phyloP scores from a whole-genome alignment of 768 basidiomycete genomes.

The Mycena polygramma region DNA sequence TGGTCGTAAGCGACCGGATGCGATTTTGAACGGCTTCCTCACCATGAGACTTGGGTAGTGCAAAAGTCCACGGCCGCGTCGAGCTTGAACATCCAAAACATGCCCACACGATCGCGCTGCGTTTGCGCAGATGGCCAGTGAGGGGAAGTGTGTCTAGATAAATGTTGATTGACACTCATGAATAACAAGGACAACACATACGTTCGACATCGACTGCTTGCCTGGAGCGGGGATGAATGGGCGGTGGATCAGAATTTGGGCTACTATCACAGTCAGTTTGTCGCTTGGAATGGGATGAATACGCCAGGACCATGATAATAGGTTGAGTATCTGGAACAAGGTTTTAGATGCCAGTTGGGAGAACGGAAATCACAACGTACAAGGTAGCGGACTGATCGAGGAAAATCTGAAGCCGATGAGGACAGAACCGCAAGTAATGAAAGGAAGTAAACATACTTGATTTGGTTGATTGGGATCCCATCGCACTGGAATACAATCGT shows the following conservation, averaged over 20 bases:
- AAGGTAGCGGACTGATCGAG: slow-evolving; percentile 34
- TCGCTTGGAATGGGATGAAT: not conserved
- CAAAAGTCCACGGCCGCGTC: too few species aligned
- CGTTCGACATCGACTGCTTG: not conserved
- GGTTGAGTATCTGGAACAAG: slow-evolving; percentile 17
- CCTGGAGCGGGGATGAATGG: slow-evolving; percentile 23
- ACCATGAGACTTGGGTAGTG: too few species aligned
- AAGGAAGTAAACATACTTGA: slow-evolving; percentile 1
- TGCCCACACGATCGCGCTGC: too few species aligned
- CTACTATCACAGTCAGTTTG: not conserved
- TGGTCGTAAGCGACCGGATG: too few species aligned
- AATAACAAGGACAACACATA: too few species aligned
- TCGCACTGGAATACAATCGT: slow-evolving; percentile 13
- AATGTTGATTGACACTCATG: too few species aligned
- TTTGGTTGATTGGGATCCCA: slow-evolving; percentile 33
- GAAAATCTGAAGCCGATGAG: slow-evolving; percentile 16
- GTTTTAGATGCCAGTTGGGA: not conserved
- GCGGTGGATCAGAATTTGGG: slow-evolving; percentile 32
- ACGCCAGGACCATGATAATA: slow-evolving; percentile 33
- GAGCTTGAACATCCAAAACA: too few species aligned
- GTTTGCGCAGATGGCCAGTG: too few species aligned
- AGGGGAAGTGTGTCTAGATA: too few species aligned
- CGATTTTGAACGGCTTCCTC: too few species aligned
- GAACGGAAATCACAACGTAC: not conserved
- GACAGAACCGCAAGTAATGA: not conserved